Percentiles rank a stretch among this genome's conserved stretches.
Conservation (phyloP, 164 flowering plant species). For the Cinnamomum chago region DNA sequence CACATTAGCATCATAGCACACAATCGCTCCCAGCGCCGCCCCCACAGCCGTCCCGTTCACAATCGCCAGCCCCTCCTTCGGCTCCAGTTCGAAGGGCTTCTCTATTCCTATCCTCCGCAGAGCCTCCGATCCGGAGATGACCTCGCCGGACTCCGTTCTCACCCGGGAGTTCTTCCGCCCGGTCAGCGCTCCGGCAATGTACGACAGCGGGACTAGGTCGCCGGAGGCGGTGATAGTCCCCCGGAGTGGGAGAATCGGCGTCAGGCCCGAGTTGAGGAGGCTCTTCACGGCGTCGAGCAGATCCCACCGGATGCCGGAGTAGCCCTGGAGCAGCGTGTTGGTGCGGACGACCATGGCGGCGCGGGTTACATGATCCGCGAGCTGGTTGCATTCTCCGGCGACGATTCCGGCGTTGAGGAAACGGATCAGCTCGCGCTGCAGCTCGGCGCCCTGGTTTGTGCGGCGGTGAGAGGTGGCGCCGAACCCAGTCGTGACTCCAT, state of each 20-base stretch:
- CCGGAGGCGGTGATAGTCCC: conserved; percentile 43
- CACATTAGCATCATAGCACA: conserved; percentile 29
- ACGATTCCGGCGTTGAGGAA: conserved; percentile 38
- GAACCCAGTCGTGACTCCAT: conserved; percentile 40
- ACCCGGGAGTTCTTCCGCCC: conserved; percentile 26
- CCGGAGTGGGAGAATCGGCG: conserved; percentile 27
- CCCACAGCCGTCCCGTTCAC: conserved; percentile 35
- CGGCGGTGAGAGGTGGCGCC: conserved; percentile 40
- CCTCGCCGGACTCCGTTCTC: conserved; percentile 15
- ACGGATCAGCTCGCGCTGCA: conserved; percentile 36
- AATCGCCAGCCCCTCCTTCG: conserved; percentile 24
- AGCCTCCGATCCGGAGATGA: conserved; percentile 23
- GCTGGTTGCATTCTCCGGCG: conserved; percentile 24
- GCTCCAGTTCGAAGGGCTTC: conserved; percentile 22
- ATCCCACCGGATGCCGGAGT: conserved; percentile 40
- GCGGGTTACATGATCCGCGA: conserved; percentile 21
- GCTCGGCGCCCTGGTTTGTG: conserved; percentile 31
- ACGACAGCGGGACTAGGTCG: conserved; percentile 37
- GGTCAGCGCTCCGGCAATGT: conserved; percentile 32
- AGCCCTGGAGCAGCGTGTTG: conserved; percentile 36
- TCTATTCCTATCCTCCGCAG: conserved; percentile 18
- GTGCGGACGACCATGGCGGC: conserved; percentile 42
- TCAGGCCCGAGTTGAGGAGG: conserved; percentile 21
- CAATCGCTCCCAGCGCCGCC: conserved; percentile 23
- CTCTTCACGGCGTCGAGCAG: conserved; percentile 24